phyloP scores from a whole-genome alignment of 1,139 yeast genomes.

The Wickerhamomyces sp. region DNA sequence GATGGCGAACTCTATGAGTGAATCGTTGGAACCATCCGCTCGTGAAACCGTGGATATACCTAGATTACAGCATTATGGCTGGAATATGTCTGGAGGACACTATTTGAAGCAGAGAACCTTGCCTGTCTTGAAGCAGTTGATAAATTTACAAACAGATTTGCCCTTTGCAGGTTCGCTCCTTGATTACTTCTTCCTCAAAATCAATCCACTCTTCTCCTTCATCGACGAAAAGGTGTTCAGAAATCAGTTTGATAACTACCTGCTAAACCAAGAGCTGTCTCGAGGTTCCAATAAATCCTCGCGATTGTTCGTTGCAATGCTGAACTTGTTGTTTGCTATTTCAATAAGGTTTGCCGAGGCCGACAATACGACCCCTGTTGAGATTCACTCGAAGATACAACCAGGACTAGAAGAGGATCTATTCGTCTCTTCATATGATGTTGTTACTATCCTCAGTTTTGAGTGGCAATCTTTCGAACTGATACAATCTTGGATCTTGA shows the following conservation, averaged over 20 bases:
- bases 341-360: conserved; percentile 48
- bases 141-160: conserved; percentile 14
- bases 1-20: conserved; percentile 37
- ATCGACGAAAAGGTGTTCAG: conserved; percentile 51
- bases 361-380: conserved; percentile 26
- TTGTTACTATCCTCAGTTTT: conserved; percentile 46
- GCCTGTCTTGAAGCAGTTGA: conserved; percentile 7
- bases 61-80: conserved; percentile 55
- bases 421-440: conserved; percentile 45
- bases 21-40: conserved; percentile 33
- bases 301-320: conserved; percentile 44
- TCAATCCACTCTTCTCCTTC: conserved; percentile 51
- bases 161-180: conserved; percentile 26
- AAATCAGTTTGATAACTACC: conserved; percentile 43
- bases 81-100: conserved; percentile 60
- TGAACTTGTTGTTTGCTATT: conserved; percentile 46
- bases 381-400: conserved; percentile 19
- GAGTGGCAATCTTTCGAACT: conserved; percentile 68
- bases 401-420: conserved; percentile 45
- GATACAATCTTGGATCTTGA: conserved; percentile 59
- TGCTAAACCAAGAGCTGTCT: conserved; percentile 11
- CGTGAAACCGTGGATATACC: conserved; percentile 41
- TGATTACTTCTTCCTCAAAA: conserved; percentile 40
- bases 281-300: conserved; percentile 20
- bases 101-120: conserved; percentile 36